These are phyloP conservation scores for Eucalyptus globulus DNA, from an alignment of 345 rosid genomes.

Conservation along the genomic window DNA sequence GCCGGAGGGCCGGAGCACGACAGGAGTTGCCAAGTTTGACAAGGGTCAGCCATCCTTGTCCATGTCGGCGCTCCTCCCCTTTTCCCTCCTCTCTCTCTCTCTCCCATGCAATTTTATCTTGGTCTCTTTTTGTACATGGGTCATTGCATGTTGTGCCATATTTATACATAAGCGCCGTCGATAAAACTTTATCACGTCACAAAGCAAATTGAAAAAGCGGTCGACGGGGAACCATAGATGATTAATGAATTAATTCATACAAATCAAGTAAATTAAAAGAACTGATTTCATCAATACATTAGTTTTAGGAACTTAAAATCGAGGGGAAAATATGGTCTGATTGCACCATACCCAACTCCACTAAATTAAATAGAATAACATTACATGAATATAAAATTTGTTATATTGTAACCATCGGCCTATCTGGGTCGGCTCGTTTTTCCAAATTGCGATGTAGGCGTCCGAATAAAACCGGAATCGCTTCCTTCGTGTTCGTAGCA, in stretches of 20 bases:
- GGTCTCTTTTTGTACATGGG: accelerated
- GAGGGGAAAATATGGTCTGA: neutral
- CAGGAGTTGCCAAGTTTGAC: neutral
- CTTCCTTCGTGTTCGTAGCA: neutral
- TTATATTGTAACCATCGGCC: too few species aligned
- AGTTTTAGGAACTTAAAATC: neutral
- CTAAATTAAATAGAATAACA: neutral
- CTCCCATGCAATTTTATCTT: neutral
- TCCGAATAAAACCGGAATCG: neutral
- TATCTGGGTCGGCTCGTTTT: neutral
- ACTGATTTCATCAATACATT: neutral
- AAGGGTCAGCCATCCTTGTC: neutral
- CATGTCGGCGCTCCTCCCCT: neutral
- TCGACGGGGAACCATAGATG: neutral
- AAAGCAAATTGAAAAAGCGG: neutral
- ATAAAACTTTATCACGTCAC: neutral
- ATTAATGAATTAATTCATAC: neutral
- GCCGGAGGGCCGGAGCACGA: neutral
- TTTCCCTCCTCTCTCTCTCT: neutral
- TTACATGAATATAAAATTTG: neutral
- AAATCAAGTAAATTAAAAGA: neutral
- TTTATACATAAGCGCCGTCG: accelerated
- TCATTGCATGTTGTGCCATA: neutral
- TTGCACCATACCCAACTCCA: neutral
- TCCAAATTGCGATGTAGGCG: neutral